Conservation (phyloP, 768 basidiomycete genomes). For the Mycena pura region DNA sequence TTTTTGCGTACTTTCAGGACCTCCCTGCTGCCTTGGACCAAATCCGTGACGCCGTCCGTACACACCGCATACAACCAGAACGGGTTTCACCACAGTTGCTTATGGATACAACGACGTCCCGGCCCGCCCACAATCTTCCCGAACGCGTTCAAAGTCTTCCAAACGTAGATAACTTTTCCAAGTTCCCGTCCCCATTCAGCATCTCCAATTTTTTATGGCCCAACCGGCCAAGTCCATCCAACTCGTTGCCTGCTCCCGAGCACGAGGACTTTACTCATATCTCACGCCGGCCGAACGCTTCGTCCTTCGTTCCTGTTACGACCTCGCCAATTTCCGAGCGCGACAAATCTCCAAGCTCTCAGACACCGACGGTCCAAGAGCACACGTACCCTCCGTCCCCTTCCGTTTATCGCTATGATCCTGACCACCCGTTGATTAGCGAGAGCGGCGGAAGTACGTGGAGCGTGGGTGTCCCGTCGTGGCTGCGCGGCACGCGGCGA, state of each 20-base stretch:
- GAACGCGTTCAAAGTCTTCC: constrained; percentile 52
- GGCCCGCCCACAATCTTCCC: constrained; percentile 38
- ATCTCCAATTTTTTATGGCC: constrained; percentile 72
- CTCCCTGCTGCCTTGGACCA: constrained; percentile 77
- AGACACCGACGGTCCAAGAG: constrained; percentile 41
- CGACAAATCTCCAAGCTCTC: constrained; percentile 24
- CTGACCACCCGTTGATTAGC: constrained; percentile 57
- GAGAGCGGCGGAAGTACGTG: constrained; percentile 55
- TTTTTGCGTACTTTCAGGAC: constrained; percentile 94
- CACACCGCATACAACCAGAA: constrained; percentile 51
- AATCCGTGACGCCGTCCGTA: constrained; percentile 79
- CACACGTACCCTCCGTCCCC: constrained; percentile 87
- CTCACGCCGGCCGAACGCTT: constrained; percentile 57
- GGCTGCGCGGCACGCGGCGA: constrained; percentile 63
- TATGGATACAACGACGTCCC: constrained; percentile 65
- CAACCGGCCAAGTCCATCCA: constrained; percentile 34
- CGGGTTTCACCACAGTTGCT: constrained; percentile 44
- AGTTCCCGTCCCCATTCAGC: constrained; percentile 59
- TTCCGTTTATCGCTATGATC: constrained; percentile 52
- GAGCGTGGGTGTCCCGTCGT: constrained; percentile 74
- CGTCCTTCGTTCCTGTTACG: constrained; percentile 68
- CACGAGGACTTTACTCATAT: constrained; percentile 78
- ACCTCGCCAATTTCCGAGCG: constrained; percentile 43
- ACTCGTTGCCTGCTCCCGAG: constrained; percentile 39
- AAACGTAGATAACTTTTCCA: constrained; percentile 37